Conservation (phyloP, 2,329 filamentous ascomycete genomes). For the Aspergillus luchuensis region DNA sequence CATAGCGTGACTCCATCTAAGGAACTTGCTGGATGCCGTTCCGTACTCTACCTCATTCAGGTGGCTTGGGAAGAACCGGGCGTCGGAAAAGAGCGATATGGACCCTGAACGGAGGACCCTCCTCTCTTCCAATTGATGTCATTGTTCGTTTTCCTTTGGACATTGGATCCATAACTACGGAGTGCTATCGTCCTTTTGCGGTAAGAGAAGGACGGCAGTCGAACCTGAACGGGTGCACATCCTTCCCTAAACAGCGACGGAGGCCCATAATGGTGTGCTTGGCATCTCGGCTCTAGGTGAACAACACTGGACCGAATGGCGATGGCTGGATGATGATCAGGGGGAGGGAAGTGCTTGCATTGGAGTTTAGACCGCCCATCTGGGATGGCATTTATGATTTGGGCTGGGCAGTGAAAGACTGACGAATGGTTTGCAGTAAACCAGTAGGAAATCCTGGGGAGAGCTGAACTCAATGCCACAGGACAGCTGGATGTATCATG, state of each 20-base stretch:
- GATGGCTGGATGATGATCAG: constrained; percentile 3
- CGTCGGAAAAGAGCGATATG: neutral
- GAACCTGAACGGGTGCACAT: neutral
- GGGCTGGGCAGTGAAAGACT: neutral
- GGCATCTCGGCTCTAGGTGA: neutral
- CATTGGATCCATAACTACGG: neutral
- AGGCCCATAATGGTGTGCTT: neutral
- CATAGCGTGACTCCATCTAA: neutral
- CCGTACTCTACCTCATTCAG: neutral
- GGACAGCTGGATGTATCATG: neutral
- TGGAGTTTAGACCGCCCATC: neutral
- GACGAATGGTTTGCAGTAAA: neutral
- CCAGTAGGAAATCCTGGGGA: neutral
- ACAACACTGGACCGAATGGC: neutral
- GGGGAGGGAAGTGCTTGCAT: neutral
- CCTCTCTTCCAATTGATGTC: constrained; percentile 2
- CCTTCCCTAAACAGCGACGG: neutral
- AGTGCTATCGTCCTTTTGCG: constrained; percentile 1
- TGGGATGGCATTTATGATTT: neutral
- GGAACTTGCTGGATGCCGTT: neutral
- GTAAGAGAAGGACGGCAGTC: neutral
- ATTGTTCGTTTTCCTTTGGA: neutral
- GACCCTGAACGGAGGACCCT: neutral
- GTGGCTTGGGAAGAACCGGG: neutral
- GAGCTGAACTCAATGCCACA: neutral